These are phyloP conservation scores for Avena insularis DNA, from an alignment of 176 grass and related monocot species.

Conservation along the genomic window DNA sequence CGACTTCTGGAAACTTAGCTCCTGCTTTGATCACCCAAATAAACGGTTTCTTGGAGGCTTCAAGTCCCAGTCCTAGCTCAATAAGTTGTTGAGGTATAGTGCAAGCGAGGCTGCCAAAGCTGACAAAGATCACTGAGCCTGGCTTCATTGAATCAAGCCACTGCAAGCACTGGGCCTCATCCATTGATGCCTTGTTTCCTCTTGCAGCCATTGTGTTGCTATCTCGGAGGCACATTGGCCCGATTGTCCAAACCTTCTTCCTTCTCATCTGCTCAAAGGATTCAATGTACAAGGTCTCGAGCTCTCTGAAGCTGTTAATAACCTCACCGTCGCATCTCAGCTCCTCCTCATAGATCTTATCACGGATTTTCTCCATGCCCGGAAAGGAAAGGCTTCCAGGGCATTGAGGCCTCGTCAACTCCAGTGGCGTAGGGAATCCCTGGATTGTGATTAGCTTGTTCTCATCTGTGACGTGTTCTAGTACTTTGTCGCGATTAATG, in stretches of 20 bases:
- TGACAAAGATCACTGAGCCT: conserved; percentile 61
- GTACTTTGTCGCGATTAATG: conserved; percentile 15
- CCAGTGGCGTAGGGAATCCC: conserved; percentile 50
- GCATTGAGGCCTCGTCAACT: conserved; percentile 50
- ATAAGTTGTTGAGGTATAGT: conserved; percentile 50
- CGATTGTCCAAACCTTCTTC: no score
- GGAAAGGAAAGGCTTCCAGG: background rate
- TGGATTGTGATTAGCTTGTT: conserved; percentile 48
- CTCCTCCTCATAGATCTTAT: conserved; percentile 44
- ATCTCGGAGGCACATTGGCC: no score
- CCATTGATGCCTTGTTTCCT: no score
- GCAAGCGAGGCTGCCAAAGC: conserved; percentile 64
- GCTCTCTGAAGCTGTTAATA: conserved; percentile 64
- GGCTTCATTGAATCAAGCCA: conserved; percentile 23
- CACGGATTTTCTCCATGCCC: conserved; percentile 24
- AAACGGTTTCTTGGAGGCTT: conserved; percentile 21
- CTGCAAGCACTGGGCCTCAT: no score
- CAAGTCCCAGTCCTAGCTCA: conserved; percentile 68
- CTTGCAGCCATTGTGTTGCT: background rate
- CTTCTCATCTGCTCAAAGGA: conserved; percentile 37
- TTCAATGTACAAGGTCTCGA: conserved; percentile 53
- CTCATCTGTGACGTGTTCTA: conserved; percentile 46
- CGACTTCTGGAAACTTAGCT: background rate
- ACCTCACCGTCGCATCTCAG: conserved; percentile 47
- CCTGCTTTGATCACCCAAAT: no score